These are phyloP conservation scores for Starmera caribaea DNA, from an alignment of 805 yeast species.

Conservation along the genomic window DNA sequence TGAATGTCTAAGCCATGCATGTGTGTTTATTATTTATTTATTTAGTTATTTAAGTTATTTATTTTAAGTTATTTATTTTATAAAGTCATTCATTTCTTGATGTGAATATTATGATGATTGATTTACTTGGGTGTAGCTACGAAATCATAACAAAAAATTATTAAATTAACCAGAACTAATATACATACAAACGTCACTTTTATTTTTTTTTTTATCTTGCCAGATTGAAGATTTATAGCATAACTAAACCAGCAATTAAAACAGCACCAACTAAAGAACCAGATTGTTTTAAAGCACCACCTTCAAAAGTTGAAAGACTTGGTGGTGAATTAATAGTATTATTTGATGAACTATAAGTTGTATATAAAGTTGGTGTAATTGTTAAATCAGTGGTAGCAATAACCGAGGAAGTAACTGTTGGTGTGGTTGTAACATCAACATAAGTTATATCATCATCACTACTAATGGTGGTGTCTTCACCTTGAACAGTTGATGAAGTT, in stretches of 20 bases:
- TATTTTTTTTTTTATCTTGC: too few relatives aligned
- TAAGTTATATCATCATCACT: constrained; percentile 25
- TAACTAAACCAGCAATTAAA: constrained; percentile 18
- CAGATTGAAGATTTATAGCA: too few relatives aligned
- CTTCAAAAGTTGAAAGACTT: constrained; percentile 12
- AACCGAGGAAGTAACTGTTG: constrained; percentile 35
- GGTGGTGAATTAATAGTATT: constrained; percentile 5
- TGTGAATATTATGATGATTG: too few relatives aligned
- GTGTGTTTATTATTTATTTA: neutral
- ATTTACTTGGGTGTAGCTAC: too few relatives aligned
- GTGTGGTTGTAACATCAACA: constrained; percentile 42
- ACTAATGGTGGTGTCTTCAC: neutral
- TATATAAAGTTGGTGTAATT: constrained; percentile 27
- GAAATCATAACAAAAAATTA: too few relatives aligned
- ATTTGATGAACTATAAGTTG: constrained; percentile 17
- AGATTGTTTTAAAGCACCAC: constrained; percentile 6
- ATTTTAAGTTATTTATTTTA: neutral
- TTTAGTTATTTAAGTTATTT: neutral
- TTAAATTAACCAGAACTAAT: too few relatives aligned
- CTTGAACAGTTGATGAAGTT: constrained; percentile 1
- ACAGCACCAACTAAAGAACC: constrained; percentile 18
- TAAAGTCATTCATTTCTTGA: too few relatives aligned
- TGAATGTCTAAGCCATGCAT: too few relatives aligned
- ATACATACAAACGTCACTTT: too few relatives aligned
- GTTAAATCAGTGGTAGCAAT: constrained; percentile 33